Percentiles rank a stretch among this genome's conserved stretches.
Evolutionary conservation across 371 early-diverging fungal species (phyloP).

Genomic region (Mucor lusitanicus): DNA sequence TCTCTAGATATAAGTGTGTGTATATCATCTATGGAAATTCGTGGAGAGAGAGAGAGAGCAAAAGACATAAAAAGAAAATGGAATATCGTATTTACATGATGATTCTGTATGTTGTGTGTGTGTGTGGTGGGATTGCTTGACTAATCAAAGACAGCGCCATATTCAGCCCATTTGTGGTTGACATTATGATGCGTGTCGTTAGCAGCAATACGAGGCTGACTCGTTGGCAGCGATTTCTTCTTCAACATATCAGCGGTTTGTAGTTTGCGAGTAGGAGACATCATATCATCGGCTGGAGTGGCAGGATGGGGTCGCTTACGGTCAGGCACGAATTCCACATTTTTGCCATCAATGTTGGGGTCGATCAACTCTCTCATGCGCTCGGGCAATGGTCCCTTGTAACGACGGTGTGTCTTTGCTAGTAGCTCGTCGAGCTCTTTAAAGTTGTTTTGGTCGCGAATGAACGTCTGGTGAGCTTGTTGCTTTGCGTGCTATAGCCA

Average conservation of each 20-base stretch:
- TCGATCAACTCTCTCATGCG: constrained; percentile 16
- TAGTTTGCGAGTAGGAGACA: background rate
- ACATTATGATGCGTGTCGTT: background rate
- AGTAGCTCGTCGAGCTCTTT: constrained; percentile 34
- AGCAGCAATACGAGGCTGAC: constrained; percentile 1
- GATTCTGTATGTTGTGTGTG: background rate
- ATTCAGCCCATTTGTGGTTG: constrained; percentile 2
- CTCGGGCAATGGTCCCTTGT: constrained; percentile 23
- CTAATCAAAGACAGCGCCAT: constrained; percentile 6
- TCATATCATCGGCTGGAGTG: background rate
- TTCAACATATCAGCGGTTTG: background rate
- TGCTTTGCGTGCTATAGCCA: constrained; percentile 31
- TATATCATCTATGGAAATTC: background rate
- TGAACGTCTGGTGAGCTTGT: constrained; percentile 35
- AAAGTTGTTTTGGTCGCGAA: constrained; percentile 39
- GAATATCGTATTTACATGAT: background rate
- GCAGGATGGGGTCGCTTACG: background rate
- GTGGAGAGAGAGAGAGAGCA: background rate
- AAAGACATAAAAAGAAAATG: no score
- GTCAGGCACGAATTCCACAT: constrained; percentile 21
- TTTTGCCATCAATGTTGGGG: constrained; percentile 30
- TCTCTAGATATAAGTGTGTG: background rate
- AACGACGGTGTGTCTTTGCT: constrained; percentile 25
- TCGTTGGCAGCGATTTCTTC: background rate
- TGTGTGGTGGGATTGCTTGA: background rate